A percentile compares a stretch with the other conserved stretches of the same genome.
These are phyloP conservation scores for Hygrocybe coccinea DNA, from an alignment of 768 basidiomycete genomes.

Conservation along the genomic window DNA sequence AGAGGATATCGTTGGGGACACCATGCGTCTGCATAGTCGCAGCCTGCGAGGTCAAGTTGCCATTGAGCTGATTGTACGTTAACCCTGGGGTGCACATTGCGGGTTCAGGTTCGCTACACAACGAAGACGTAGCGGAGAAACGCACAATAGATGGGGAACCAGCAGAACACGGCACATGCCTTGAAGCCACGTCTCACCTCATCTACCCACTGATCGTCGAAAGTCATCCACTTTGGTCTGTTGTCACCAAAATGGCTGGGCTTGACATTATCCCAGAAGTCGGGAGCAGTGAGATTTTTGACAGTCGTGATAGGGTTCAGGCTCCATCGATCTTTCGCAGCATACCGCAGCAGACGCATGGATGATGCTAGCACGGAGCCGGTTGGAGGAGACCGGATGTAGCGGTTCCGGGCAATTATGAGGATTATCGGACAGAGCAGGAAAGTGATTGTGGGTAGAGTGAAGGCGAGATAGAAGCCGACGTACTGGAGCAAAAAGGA, in stretches of 20 bases:
- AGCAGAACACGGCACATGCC: conserved; percentile 57
- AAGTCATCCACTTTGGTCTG: conserved; percentile 68
- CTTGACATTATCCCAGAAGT: conserved; percentile 72
- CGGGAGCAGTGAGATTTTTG: conserved; percentile 46
- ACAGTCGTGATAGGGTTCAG: conserved; percentile 47
- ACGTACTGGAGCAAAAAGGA: conserved; percentile 43
- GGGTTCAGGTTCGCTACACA: conserved; percentile 27
- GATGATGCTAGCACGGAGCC: conserved; percentile 58
- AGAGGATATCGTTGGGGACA: conserved; percentile 70
- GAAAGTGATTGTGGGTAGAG: conserved; percentile 58
- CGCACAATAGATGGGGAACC: conserved; percentile 70
- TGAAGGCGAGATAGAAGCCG: conserved; percentile 63
- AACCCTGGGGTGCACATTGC: conserved; percentile 54
- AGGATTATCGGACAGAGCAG: conserved; percentile 59
- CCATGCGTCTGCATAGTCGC: conserved; percentile 71
- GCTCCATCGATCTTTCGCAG: conserved; percentile 49
- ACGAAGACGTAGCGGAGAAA: conserved; percentile 5
- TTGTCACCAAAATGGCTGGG: conserved; percentile 49
- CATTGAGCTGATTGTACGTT: conserved; percentile 72
- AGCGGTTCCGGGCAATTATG: conserved; percentile 48
- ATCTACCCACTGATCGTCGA: conserved; percentile 75
- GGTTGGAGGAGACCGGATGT: conserved; percentile 52
- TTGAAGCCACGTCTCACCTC: conserved; percentile 69
- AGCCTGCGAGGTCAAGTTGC: conserved; percentile 74
- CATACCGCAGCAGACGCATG: conserved; percentile 44